These are phyloP conservation scores for Dentipellis sp. DNA, from an alignment of 768 basidiomycete genomes.

Conservation along the genomic window DNA sequence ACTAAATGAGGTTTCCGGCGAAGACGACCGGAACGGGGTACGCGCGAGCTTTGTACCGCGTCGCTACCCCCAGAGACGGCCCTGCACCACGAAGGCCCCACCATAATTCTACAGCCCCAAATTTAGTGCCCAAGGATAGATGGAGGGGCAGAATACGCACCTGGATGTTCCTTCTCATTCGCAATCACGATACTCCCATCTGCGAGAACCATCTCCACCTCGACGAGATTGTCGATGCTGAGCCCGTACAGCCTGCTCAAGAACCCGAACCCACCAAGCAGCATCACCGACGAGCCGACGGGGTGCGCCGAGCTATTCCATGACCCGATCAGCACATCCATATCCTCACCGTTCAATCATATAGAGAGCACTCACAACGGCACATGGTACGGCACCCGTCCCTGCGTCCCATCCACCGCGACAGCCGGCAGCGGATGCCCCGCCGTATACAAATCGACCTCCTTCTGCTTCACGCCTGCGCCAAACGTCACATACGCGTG, in stretches of 20 bases:
- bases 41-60: constrained; percentile 84
- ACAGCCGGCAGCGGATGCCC: constrained; percentile 53
- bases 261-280: constrained; percentile 86
- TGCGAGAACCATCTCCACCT: constrained; percentile 86
- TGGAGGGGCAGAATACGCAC: constrained; percentile 25
- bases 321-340: neutral
- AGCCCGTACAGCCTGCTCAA: constrained; percentile 76
- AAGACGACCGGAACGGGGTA: constrained; percentile 87
- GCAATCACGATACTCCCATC: constrained; percentile 81
- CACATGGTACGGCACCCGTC: constrained; percentile 68
- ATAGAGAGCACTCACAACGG: constrained; percentile 26
- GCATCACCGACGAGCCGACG: constrained; percentile 70
- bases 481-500: constrained; percentile 83
- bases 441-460: constrained; percentile 71
- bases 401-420: constrained; percentile 38
- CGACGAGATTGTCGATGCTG: constrained; percentile 84
- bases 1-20: constrained; percentile 91
- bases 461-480: constrained; percentile 77
- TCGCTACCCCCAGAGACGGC: constrained; percentile 73
- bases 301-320: constrained; percentile 65
- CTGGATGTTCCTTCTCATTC: constrained; percentile 63
- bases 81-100: constrained; percentile 86
- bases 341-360: neutral
- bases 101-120: constrained; percentile 55
- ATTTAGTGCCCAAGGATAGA: neutral